Evolutionary conservation across 257 asterid species (phyloP).

Genomic region (Nicotiana paniculata): DNA sequence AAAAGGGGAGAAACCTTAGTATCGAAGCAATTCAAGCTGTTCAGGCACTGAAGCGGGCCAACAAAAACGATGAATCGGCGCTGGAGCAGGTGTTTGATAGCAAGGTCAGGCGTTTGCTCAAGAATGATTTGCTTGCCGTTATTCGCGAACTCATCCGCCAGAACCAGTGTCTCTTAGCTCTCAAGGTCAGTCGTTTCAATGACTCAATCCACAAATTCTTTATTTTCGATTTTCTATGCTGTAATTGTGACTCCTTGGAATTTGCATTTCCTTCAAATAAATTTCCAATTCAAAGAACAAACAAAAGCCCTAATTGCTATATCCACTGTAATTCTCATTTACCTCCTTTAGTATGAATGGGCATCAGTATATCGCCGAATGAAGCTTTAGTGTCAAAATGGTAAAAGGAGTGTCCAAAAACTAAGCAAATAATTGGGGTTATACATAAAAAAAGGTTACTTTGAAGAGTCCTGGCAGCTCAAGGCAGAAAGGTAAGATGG

Average conservation of each 20-base stretch:
- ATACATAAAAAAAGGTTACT: background rate
- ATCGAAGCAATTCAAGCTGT: conserved; percentile 67
- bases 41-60: conserved; percentile 60
- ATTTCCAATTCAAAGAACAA: background rate
- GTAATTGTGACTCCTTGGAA: background rate
- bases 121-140: conserved; percentile 70
- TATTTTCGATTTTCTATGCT: background rate
- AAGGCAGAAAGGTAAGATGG: background rate
- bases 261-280: background rate
- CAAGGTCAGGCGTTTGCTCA: conserved; percentile 54
- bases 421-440: background rate
- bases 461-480: background rate
- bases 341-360: background rate
- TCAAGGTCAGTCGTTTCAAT: conserved; percentile 34
- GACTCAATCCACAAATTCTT: too few relatives aligned
- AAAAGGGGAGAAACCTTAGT: conserved; percentile 61
- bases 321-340: background rate
- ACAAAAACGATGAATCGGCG: conserved; percentile 9
- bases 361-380: background rate
- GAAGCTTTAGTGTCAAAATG: background rate
- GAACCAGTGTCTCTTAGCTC: conserved; percentile 53
- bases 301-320: background rate
- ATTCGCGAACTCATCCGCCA: conserved; percentile 73
- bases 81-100: conserved; percentile 32
- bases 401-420: background rate